Evolutionary conservation across 192 early-diverging fungal species (phyloP).

Genomic region (Globomyces pollinis-pini): DNA sequence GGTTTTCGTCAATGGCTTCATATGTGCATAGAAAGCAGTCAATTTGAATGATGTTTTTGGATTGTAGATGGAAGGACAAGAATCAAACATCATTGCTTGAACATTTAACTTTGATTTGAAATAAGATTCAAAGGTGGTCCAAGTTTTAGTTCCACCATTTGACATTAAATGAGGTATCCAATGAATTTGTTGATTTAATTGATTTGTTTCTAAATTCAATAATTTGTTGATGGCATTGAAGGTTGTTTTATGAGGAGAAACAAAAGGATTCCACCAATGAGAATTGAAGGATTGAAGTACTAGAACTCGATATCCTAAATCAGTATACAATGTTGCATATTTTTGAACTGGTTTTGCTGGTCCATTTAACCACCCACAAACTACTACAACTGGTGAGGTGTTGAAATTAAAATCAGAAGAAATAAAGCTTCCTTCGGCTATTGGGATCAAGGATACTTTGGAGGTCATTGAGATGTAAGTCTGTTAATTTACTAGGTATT

Average conservation of each 20-base stretch:
- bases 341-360: neutral
- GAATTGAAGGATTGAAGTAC: too few relatives aligned
- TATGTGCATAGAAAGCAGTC: neutral
- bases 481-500: too few relatives aligned
- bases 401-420: neutral
- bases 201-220: too few relatives aligned
- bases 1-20: neutral
- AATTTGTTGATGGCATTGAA: too few relatives aligned
- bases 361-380: constrained; percentile 11
- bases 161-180: constrained; percentile 12
- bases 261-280: too few relatives aligned
- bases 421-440: neutral
- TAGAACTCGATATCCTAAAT: neutral
- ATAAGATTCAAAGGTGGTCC: neutral
- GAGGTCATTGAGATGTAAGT: too few relatives aligned
- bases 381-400: neutral
- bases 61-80: neutral
- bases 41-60: neutral
- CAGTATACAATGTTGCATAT: neutral
- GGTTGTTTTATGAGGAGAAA: too few relatives aligned
- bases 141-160: constrained; percentile 5
- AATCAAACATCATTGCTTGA: constrained; percentile 7
- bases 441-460: too few relatives aligned
- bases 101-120: neutral
- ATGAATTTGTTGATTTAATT: too few relatives aligned